Evolutionary conservation across 768 basidiomycete species (phyloP).

Genomic region (Leccinum barrowsii): DNA sequence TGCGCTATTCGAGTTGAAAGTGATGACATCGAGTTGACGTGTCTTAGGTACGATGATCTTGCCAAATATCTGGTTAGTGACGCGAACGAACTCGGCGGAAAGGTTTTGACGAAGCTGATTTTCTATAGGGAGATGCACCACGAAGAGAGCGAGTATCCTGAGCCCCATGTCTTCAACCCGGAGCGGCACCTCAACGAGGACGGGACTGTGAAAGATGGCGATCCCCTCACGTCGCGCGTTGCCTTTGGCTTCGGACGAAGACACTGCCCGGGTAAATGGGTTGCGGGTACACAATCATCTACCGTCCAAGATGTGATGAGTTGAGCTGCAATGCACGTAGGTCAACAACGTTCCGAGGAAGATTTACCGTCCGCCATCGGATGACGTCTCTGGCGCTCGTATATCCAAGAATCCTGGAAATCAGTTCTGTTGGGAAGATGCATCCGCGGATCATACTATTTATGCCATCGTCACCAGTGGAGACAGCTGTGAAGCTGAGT

Average conservation of each 20-base stretch:
- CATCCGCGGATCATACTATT: too few species aligned
- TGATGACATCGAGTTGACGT: conserved; percentile 4
- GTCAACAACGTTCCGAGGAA: too few species aligned
- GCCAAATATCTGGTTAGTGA: conserved; percentile 28
- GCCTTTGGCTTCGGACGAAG: conserved; percentile 31
- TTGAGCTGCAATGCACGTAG: too few species aligned
- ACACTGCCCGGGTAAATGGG: conserved; percentile 31
- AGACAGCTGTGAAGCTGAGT: too few species aligned
- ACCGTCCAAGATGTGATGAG: too few species aligned
- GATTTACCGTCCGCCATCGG: too few species aligned
- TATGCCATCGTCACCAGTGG: too few species aligned
- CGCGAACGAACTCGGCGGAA: neutral
- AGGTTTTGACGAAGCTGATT: neutral
- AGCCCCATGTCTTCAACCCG: conserved; percentile 24
- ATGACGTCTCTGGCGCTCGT: too few species aligned
- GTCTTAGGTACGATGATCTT: conserved; percentile 24
- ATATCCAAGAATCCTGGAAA: too few species aligned
- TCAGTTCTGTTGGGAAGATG: too few species aligned
- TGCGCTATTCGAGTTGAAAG: conserved; percentile 7
- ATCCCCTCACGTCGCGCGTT: conserved; percentile 25
- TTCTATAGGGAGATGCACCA: conserved; percentile 29
- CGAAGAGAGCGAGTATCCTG: conserved; percentile 27
- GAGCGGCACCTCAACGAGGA: conserved; percentile 25
- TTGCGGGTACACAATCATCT: conserved; percentile 15
- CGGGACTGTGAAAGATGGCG: conserved; percentile 20